phyloP scores from a whole-genome alignment of 2,329 filamentous ascomycete genomes.

The Paecilomyces dactylethromorphus region DNA sequence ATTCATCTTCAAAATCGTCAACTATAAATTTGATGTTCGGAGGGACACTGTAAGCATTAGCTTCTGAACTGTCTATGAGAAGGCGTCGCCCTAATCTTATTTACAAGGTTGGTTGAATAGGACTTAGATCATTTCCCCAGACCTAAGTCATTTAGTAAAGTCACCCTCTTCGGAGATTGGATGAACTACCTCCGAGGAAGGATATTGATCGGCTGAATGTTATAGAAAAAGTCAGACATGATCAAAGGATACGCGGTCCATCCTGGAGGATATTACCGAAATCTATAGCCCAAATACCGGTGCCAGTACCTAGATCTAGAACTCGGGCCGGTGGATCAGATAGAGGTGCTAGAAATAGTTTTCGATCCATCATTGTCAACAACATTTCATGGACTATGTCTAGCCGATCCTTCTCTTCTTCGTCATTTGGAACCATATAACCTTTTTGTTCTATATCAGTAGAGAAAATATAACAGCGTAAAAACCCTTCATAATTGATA shows the following conservation, averaged over 20 bases:
- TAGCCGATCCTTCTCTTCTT: constrained; percentile 1
- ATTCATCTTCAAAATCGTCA: too few species aligned
- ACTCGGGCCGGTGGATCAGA: background rate
- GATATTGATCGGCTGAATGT: background rate
- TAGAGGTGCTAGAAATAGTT: constrained; percentile 1
- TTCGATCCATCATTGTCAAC: background rate
- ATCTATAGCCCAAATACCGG: constrained; percentile 3
- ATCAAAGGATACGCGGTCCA: background rate
- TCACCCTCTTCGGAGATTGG: background rate
- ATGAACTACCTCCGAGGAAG: background rate
- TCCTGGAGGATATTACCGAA: background rate
- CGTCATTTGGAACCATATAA: constrained; percentile 6
- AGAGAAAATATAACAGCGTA: background rate
- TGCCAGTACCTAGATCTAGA: constrained; percentile 4
- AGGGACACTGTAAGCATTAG: constrained; percentile 31
- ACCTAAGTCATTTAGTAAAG: constrained; percentile 1
- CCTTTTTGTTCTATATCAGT: background rate
- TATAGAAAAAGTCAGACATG: background rate
- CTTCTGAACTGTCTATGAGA: background rate
- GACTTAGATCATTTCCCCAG: constrained; percentile 8
- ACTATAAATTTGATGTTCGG: constrained; percentile 51
- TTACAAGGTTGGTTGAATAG: constrained; percentile 4
- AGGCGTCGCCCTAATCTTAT: background rate
- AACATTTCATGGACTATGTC: constrained; percentile 4
- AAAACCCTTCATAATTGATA: constrained; percentile 5